A percentile compares a stretch with the other conserved stretches of the same genome.
Evolutionary conservation across 805 yeast genomes (phyloP).

Genomic region (Isabelozyma gotoi): DNA sequence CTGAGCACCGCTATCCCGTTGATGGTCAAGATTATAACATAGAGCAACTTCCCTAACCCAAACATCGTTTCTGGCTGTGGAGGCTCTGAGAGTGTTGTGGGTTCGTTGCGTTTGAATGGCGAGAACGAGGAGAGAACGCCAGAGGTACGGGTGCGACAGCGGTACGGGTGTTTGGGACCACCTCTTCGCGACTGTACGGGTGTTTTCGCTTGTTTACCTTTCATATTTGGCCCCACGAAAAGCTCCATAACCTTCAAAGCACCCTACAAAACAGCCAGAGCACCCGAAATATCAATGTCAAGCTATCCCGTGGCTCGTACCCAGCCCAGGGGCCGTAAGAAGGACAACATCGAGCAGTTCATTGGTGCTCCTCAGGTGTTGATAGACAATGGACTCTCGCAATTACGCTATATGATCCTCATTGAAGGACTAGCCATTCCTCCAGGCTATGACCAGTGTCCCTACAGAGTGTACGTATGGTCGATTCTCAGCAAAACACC

Average conservation of each 20-base stretch:
- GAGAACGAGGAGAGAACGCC: neutral
- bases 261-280: no score
- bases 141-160: no score
- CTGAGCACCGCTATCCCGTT: slow-evolving; percentile 78
- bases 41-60: slow-evolving; percentile 60
- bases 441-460: slow-evolving; percentile 52
- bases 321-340: slow-evolving; percentile 17
- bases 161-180: no score
- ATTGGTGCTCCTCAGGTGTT: slow-evolving; percentile 35
- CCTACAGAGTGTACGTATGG: slow-evolving; percentile 80
- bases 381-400: slow-evolving; percentile 33
- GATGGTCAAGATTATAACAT: slow-evolving; percentile 57
- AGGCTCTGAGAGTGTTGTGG: neutral
- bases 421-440: slow-evolving; percentile 42
- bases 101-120: neutral
- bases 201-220: no score
- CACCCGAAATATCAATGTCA: neutral
- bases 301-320: neutral
- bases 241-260: no score
- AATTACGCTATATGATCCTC: slow-evolving; percentile 36
- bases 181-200: no score
- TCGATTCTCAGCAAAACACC: slow-evolving; percentile 67
- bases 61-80: slow-evolving; percentile 38
- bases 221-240: no score
- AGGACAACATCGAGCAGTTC: slow-evolving; percentile 39